phyloP scores from a whole-genome alignment of 208 protist genomes.

The Kentomonas sorsogonicus region DNA sequence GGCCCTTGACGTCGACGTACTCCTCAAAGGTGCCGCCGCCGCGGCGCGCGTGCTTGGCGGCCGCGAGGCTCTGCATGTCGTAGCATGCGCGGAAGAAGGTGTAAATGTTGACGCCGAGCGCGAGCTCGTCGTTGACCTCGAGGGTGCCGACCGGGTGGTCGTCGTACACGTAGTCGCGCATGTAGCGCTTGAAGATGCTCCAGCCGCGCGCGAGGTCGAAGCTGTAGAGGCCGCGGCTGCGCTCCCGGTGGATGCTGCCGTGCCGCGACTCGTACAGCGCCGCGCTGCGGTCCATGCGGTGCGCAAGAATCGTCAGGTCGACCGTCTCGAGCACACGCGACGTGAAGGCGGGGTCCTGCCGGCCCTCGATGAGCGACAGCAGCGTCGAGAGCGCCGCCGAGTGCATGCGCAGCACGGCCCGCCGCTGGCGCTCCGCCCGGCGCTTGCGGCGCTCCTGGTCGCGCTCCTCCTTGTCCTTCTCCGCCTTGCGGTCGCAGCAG shows the following conservation, averaged over 20 bases:
- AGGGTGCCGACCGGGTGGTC: constrained; percentile 28
- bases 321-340: constrained; percentile 32
- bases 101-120: constrained; percentile 45
- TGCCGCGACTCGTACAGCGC: constrained; percentile 24
- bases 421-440: constrained; percentile 15
- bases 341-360: constrained; percentile 30
- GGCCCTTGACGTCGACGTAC: constrained; percentile 43
- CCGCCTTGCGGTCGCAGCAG: background rate
- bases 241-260: constrained; percentile 22
- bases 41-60: constrained; percentile 5
- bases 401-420: constrained; percentile 18
- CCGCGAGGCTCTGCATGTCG: constrained; percentile 43
- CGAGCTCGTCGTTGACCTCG: constrained; percentile 51
- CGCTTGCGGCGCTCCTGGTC: constrained; percentile 3
- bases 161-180: constrained; percentile 29
- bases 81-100: constrained; percentile 54
- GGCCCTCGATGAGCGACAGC: constrained; percentile 53
- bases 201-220: constrained; percentile 22
- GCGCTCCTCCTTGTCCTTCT: background rate
- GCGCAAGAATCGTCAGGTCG: constrained; percentile 26
- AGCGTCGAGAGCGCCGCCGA: constrained; percentile 32
- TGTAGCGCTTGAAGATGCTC: constrained; percentile 21
- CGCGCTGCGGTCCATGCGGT: constrained; percentile 41
- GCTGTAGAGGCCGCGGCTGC: constrained; percentile 20
- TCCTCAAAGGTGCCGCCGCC: constrained; percentile 19